These are phyloP conservation scores for Pythium chondricola DNA, from an alignment of 352 stramenopile genomes.

Conservation along the genomic window DNA sequence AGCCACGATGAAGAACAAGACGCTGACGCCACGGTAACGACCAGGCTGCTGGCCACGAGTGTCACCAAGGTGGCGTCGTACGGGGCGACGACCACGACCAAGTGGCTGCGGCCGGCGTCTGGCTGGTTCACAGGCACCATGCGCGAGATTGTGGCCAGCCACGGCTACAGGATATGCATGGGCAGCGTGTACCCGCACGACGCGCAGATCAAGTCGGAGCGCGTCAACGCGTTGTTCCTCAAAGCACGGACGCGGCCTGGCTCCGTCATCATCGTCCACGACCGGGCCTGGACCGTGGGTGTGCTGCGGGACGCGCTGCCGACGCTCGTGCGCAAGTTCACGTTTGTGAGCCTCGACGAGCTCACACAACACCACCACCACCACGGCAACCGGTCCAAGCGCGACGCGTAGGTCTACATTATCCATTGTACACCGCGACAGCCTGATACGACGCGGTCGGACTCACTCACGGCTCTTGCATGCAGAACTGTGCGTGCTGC, in stretches of 20 bases:
- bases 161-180: constrained; percentile 83
- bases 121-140: constrained; percentile 83
- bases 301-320: constrained; percentile 59
- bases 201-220: constrained; percentile 71
- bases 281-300: constrained; percentile 72
- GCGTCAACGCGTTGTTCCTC: constrained; percentile 60
- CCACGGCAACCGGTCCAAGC: constrained; percentile 19
- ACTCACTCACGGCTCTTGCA: too few relatives aligned
- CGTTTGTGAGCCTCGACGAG: constrained; percentile 68
- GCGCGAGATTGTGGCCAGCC: constrained; percentile 53
- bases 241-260: constrained; percentile 46
- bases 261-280: constrained; percentile 81
- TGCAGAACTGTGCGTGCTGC: constrained; percentile 39
- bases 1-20: neutral
- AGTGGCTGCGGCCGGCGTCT: constrained; percentile 78
- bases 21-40: constrained; percentile 1
- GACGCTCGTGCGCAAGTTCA: constrained; percentile 39
- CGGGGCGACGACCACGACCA: constrained; percentile 11
- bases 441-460: neutral
- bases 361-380: constrained; percentile 25
- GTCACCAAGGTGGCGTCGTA: neutral
- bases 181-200: constrained; percentile 85
- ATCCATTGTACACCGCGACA: neutral
- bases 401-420: neutral
- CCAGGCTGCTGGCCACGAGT: constrained; percentile 12